These are phyloP conservation scores for Scutellaria minor DNA, from an alignment of 257 asterid species.

Conservation along the genomic window DNA sequence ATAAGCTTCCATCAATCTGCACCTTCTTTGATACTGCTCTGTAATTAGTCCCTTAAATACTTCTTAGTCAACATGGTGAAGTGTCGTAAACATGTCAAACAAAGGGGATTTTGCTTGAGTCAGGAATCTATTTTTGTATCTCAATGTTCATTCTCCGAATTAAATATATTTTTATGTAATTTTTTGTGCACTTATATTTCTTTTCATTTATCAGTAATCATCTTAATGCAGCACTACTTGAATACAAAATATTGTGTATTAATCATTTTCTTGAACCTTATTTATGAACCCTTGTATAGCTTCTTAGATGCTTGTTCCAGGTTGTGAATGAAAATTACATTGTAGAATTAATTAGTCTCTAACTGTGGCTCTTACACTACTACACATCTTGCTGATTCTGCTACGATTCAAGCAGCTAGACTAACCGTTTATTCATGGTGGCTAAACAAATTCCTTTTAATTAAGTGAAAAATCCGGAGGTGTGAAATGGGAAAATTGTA, in stretches of 20 bases:
- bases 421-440: neutral
- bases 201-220: slow-evolving; percentile 6
- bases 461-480: slow-evolving; percentile 53
- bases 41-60: slow-evolving; percentile 25
- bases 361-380: too few relatives aligned
- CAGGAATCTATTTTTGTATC: slow-evolving; percentile 13
- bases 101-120: neutral
- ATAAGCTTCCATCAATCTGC: neutral
- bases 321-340: too few relatives aligned
- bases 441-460: slow-evolving; percentile 29
- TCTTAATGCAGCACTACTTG: neutral
- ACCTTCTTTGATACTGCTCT: slow-evolving; percentile 14
- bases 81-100: neutral
- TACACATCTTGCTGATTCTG: too few relatives aligned
- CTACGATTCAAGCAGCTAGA: too few relatives aligned
- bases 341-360: too few relatives aligned
- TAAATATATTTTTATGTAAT: too few relatives aligned
- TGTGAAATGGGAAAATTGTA: slow-evolving; percentile 60
- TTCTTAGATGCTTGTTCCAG: too few relatives aligned
- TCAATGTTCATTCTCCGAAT: slow-evolving; percentile 17
- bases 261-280: too few relatives aligned
- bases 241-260: too few relatives aligned
- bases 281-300: too few relatives aligned
- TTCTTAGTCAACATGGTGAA: neutral
- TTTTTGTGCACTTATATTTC: slow-evolving; percentile 15